phyloP scores from a whole-genome alignment of 768 basidiomycete genomes.

The Amanita rubescens region DNA sequence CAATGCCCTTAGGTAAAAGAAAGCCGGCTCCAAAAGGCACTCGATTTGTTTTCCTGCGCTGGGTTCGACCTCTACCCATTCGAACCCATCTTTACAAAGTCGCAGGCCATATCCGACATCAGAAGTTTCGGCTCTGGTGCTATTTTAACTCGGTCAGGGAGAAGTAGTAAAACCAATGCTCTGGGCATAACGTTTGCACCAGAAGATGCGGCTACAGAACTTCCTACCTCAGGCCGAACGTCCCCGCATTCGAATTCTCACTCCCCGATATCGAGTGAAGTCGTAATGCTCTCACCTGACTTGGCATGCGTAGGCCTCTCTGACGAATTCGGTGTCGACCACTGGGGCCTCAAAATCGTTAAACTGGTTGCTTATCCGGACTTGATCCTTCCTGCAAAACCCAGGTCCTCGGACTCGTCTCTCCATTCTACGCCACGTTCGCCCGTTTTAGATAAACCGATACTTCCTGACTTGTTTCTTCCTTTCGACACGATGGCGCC shows the following conservation, averaged over 20 bases:
- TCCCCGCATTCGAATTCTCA: slow-evolving; percentile 32
- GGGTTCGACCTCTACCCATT: slow-evolving; percentile 62
- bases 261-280: slow-evolving; percentile 51
- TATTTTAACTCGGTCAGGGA: slow-evolving; percentile 42
- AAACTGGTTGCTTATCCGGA: slow-evolving; percentile 75
- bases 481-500: slow-evolving; percentile 3
- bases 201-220: background rate
- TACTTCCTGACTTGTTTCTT: slow-evolving; percentile 3
- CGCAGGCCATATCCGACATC: background rate
- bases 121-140: slow-evolving; percentile 19
- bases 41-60: slow-evolving; percentile 48
- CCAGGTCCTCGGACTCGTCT: slow-evolving; percentile 11
- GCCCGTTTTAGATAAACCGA: slow-evolving; percentile 8
- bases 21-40: slow-evolving; percentile 52
- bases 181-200: background rate
- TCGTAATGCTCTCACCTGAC: slow-evolving; percentile 59
- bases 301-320: slow-evolving; percentile 71
- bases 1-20: slow-evolving; percentile 51
- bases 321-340: slow-evolving; percentile 54
- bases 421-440: slow-evolving; percentile 6
- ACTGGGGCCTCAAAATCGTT: slow-evolving; percentile 72
- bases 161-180: slow-evolving; percentile 25
- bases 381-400: slow-evolving; percentile 36
- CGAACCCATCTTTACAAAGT: slow-evolving; percentile 26
- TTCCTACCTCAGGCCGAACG: background rate